Evolutionary conservation across 495 filamentous ascomycete species (phyloP), one percentile per base, ranked within the genome.

Genomic region (Neurospora africana): DNA sequence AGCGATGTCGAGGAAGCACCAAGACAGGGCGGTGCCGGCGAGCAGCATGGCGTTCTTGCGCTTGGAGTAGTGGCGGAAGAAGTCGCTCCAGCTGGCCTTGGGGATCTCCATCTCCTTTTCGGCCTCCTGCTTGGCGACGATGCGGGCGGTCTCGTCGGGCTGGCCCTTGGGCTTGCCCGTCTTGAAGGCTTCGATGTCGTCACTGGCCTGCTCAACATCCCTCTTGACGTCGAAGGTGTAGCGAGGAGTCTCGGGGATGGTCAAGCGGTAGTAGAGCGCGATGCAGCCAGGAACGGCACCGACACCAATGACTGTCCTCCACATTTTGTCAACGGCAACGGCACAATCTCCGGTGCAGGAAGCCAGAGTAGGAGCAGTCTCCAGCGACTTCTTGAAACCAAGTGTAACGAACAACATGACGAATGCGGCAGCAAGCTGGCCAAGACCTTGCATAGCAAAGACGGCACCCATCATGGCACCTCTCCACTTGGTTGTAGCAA

Each of bases 401-500:
- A 86, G 82, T 5, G 88, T 90, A 65, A 92, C 85, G 76, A 93
- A 90, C 41, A 94, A 81, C 72, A 90, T 88, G 72, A 94, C 84
- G 41, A 94, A 84, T 5, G 90, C 90, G 68, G 89, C 91, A 27
- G 81, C 83, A 72, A 94, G 86, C 80, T 93, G 91, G 72, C 92
- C 92, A 72, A 94, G 84, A 73, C 91, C 91, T 78, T 94, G 92
- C 88, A 93, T 94, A 73, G 91, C 88, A 77, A 95, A 94, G 61
- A 95, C 92, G 17, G 90, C 86, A n/a, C 86, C 89, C 90, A 95
- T 93, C 91, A 93, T 93, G 69, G 87, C 87, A 72, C 91, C 91
- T 73, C 91, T 82, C 88, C 89, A 91, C 76, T 91, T 91, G 74
- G 90, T 92, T 10, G 88, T 91, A 23, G 90, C 91, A 75, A 91